Conservation (phyloP, 1,284 basidiomycete species). For the Heterobasidion irregulare region DNA sequence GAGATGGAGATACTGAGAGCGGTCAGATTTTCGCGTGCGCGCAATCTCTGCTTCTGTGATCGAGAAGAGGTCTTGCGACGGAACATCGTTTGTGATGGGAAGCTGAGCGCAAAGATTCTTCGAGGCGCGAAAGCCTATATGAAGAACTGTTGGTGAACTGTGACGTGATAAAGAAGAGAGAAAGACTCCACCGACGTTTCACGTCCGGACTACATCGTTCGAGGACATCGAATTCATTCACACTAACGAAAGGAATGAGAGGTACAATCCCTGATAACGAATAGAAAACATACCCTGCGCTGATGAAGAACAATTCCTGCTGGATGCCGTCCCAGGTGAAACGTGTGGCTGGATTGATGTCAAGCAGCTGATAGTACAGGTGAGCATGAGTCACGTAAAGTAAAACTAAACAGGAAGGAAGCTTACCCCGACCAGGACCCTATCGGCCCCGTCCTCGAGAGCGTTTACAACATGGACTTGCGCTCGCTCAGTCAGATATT, state of each 20-base stretch:
- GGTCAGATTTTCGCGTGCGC: neutral
- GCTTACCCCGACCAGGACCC: neutral
- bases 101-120: neutral
- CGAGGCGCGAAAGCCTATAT: neutral
- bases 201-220: neutral
- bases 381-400: neutral
- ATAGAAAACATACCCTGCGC: neutral
- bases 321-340: neutral
- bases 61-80: neutral
- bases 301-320: neutral
- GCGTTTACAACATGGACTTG: too few relatives aligned
- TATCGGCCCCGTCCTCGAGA: too few relatives aligned
- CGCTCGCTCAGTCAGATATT: neutral
- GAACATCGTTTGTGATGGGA: neutral
- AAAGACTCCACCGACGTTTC: neutral
- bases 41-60: neutral
- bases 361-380: neutral
- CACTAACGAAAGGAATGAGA: neutral
- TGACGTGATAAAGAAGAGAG: neutral
- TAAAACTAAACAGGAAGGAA: neutral
- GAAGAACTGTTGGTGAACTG: neutral
- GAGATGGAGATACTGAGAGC: neutral
- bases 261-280: neutral
- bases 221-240: neutral
- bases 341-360: neutral